Evolutionary conservation across 2,329 filamentous ascomycete species (phyloP), one percentile per base, ranked within the genome.

Genomic region (Myotisia sp.): DNA sequence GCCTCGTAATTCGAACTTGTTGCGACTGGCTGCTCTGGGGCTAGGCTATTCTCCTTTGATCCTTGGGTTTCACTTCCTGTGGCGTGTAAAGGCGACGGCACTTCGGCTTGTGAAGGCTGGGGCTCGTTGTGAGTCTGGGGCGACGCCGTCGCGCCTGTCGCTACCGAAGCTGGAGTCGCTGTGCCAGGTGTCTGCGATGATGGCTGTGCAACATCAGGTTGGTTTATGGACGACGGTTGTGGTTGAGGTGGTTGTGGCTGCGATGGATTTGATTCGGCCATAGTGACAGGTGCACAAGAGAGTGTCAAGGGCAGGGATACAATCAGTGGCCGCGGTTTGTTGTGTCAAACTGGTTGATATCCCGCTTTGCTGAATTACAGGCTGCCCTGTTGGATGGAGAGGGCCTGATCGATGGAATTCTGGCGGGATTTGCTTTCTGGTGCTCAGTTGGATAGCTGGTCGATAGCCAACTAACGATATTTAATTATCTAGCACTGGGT

Each of bases 181-280:
- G 47, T 44, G 29, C 47, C 41, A 39, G 45, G 40, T 28, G 44
- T 39, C 36, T 44, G 44, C 22, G 46, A 40, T 26, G 45, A 33
- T 33, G 19, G 39, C 31, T 38, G 39, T 41, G 39, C 36, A 33
- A 41, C 36, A 26, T 39, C 39, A 29, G 37, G 21, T 19, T 37
- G 23, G 26, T 32, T 32, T n/a, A n/a, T n/a, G n/a, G n/a, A n/a
- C n/a, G n/a, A n/a, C 27, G 36, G 39, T 7, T 40, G 36, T 27
- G 40, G 33, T 16, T 37, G 33, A 31, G 37, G 32, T 37, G 41
- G 37, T 37, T 45, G 44, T 37, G 44, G 48, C 32, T 26, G 47
- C 36, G 45, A 33, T 24, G 39, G 34, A 21, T 38, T 42, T 46
- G 50, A 44, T 38, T 56, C 53, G 47, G 53, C 46, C 55, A 58